Conservation (phyloP, 306 rosid genomes). For the Geum urbanum region DNA sequence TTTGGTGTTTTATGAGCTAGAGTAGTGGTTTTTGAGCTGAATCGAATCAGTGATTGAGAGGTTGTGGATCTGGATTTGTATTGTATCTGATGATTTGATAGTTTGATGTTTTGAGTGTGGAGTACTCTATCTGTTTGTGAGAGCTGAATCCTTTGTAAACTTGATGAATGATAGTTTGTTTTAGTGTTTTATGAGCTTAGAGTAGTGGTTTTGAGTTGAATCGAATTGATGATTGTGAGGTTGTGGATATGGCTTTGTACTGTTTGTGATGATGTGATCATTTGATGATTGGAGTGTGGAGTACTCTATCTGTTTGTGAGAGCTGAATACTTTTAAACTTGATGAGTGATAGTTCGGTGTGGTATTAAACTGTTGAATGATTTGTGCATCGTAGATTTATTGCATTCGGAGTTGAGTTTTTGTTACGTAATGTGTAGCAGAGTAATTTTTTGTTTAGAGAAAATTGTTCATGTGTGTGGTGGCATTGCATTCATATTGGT, state of each 20-base stretch:
- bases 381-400: too few relatives aligned
- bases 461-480: neutral
- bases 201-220: too few relatives aligned
- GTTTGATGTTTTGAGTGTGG: neutral
- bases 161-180: too few relatives aligned
- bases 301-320: neutral
- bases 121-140: neutral
- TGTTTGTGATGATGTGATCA: neutral
- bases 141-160: neutral
- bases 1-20: neutral
- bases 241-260: conserved; percentile 8
- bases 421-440: too few relatives aligned
- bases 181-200: too few relatives aligned
- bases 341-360: too few relatives aligned
- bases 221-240: neutral
- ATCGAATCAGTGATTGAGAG: neutral
- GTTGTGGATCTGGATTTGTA: conserved; percentile 12
- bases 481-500: conserved; percentile 3
- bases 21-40: neutral
- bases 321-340: too few relatives aligned
- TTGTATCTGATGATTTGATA: neutral
- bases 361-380: too few relatives aligned
- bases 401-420: too few relatives aligned
- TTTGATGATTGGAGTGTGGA: neutral
- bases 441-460: neutral